phyloP scores from a whole-genome alignment of 2,329 filamentous ascomycete species.

The Phaeophleospora eucalypticola region DNA sequence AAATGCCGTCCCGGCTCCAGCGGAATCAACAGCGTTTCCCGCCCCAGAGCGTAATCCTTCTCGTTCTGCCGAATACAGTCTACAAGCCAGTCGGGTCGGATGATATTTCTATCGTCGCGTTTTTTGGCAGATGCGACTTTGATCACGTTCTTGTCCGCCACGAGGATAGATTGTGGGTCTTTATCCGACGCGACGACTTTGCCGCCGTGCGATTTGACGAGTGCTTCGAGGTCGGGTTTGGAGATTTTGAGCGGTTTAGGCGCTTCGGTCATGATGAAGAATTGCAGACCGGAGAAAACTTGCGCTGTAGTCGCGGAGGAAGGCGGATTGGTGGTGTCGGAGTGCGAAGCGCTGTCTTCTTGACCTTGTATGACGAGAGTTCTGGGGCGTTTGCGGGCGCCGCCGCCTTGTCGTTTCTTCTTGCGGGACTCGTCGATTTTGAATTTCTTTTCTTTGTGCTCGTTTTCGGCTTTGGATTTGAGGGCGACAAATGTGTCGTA shows the following conservation, averaged over 20 bases:
- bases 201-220: slow-evolving; percentile 82
- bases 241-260: slow-evolving; percentile 64
- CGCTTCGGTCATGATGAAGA: slow-evolving; percentile 77
- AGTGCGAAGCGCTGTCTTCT: slow-evolving; percentile 47
- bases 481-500: slow-evolving; percentile 72
- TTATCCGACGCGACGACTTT: slow-evolving; percentile 69
- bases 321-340: slow-evolving; percentile 43
- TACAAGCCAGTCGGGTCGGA: slow-evolving; percentile 76
- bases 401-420: slow-evolving; percentile 57
- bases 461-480: slow-evolving; percentile 64
- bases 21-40: slow-evolving; percentile 59
- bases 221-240: slow-evolving; percentile 72
- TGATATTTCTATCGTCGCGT: slow-evolving; percentile 63
- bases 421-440: slow-evolving; percentile 65
- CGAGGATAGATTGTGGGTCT: slow-evolving; percentile 61
- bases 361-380: slow-evolving; percentile 71
- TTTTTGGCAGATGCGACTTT: slow-evolving; percentile 83
- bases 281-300: slow-evolving; percentile 71
- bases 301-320: slow-evolving; percentile 58
- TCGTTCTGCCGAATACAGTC: slow-evolving; percentile 69
- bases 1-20: slow-evolving; percentile 63
- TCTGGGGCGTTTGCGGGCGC: slow-evolving; percentile 58
- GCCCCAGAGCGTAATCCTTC: slow-evolving; percentile 44
- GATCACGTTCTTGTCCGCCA: slow-evolving; percentile 75
- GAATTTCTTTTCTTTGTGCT: slow-evolving; percentile 68